Base-by-base conservation (phyloP, 73 alveolate species). In the Symbiodinium pilosum region DNA sequence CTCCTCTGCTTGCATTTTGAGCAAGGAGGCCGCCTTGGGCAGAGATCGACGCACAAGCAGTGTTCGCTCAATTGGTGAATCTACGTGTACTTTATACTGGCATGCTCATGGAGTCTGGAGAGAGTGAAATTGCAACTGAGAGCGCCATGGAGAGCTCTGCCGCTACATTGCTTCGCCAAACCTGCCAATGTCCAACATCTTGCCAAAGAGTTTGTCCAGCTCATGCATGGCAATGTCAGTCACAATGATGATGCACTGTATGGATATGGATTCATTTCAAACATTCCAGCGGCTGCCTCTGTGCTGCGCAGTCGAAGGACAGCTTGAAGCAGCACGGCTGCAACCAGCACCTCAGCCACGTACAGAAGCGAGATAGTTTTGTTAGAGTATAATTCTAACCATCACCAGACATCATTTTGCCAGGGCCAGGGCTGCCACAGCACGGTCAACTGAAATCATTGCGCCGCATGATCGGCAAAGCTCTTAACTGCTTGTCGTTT, bases 141-240 rank as follows among this genome's bases (percentile, higher is more conserved):
- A 18, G 85, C 43, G 44, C 85, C 85, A 73, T n/a, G 32, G 85
- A 73, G 43, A 73, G 85, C 59, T 83, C 91, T 3, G 91, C 91
- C 21, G 91, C 64, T 39, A 36, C 56, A 43, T 83, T 83, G 91
- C 91, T 83, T n/a, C 91, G 91, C 91, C 91, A 83, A n/a, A 83
- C 91, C 36, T 36, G 52, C 43, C 21, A 30, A n/a, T 24, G 40
- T 24, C 36, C 52, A n/a, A 32, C 36, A 11, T 54, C 7, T 4
- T 20, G n/a, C 88, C 34, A 54, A 24, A 30, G 73, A 54, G 26
- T 8, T 18, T 54, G 2, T 54, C 32, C 32, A 24, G 73, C 73
- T 54, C 30, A 54, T 26, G 73, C 20, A 54, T 54, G 68, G 12
- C 68, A 24, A 51, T 16, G 59, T 47, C 21, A 14, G 59, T 14